Conservation (phyloP, 345 rosid species). For the Atalantia buxifolia region DNA sequence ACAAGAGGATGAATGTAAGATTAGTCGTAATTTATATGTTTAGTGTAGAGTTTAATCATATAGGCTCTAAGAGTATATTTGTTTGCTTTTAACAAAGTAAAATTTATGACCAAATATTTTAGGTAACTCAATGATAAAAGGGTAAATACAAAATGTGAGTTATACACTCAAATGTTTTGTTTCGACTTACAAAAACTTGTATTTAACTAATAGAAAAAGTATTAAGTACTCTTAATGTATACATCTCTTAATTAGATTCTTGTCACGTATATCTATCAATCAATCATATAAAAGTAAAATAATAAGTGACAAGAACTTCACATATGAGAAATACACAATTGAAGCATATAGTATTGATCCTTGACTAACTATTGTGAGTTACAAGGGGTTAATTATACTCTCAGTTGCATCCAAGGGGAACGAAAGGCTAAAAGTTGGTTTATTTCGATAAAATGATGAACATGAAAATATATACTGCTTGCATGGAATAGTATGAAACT, state of each 20-base stretch:
- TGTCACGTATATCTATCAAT: neutral
- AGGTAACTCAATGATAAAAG: too few relatives aligned
- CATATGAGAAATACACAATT: neutral
- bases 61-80: neutral
- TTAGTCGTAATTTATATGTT: neutral
- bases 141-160: neutral
- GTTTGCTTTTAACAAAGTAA: too few relatives aligned
- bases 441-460: too few relatives aligned
- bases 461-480: too few relatives aligned
- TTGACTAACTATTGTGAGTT: fast-evolving
- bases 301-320: neutral
- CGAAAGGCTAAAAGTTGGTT: too few relatives aligned
- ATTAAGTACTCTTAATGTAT: neutral
- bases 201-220: too few relatives aligned
- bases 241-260: fast-evolving
- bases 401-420: too few relatives aligned
- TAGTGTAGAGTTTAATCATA: neutral
- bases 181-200: too few relatives aligned
- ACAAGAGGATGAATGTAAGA: neutral
- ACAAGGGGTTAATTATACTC: too few relatives aligned
- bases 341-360: too few relatives aligned
- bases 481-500: neutral
- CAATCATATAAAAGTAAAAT: too few relatives aligned
- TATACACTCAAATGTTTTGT: too few relatives aligned
- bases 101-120: neutral